Base-by-base conservation (phyloP, 1,284 basidiomycete genomes). In the Leccinum fuscescens region DNA sequence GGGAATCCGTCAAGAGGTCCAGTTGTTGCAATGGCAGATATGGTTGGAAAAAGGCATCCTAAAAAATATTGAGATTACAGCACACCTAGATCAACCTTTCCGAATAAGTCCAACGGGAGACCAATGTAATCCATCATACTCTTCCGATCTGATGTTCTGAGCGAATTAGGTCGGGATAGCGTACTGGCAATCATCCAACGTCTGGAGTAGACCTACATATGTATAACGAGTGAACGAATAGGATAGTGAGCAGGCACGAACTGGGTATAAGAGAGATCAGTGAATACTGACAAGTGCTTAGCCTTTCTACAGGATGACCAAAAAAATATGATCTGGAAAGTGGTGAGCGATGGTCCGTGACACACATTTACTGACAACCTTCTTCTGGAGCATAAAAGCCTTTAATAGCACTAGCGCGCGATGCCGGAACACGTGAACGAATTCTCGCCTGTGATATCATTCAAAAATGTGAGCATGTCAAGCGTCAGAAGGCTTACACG, bases 281-380 rank as follows among this genome's bases (percentile, higher is more conserved):
- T 1, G 94, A 96, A 74, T 99, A 99, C 74, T 99, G 97, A 69
- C 94, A 97, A 27, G 95, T 98, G 78, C 96, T 98, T 33, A 99
- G 79, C 60, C 89, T 87, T 75, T 99, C 97, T 1, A 99, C 96
- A 0, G 96, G 96, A 71, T 98, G 95, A 7, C 96, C 96, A 68
- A 88, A 97, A 27, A 73, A 99, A 95, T 89, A 99, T 93, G 63
- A 98, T 91, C 93, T 96, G 70, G 29, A 55, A 55, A 44, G 22
- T 12, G 37, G 33, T 67, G 24, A 63, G 59, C 50, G 14, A 54
- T 37, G 57, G 52, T 42, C 20, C 20, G 44, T 20, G 51, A 44
- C 46, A 53, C 22, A 15, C 35, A 27, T 27, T 48, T 61, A 27
- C 12, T 44, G 64, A 75, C 39, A 66, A 90, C 94, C 78, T 90